phyloP scores from a whole-genome alignment of 257 asterid genomes.

The Solanum neorickii region DNA sequence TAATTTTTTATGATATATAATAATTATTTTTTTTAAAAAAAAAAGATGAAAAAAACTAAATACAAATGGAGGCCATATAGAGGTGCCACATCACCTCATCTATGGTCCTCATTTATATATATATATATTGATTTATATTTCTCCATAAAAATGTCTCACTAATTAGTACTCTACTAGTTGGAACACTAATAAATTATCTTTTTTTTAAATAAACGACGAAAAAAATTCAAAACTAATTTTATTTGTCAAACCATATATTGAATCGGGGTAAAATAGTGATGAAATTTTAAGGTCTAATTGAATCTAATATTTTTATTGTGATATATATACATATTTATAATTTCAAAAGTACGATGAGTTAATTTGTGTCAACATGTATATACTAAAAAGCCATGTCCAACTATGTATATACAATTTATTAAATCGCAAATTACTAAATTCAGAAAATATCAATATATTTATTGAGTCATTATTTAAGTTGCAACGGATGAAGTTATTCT shows the following conservation, averaged over 20 bases:
- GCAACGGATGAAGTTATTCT: no score
- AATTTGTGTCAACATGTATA: neutral
- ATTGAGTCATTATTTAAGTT: neutral
- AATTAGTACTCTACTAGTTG: neutral
- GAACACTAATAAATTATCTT: neutral
- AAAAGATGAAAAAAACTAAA: no score
- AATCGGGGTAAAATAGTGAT: neutral
- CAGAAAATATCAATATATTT: neutral
- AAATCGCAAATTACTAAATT: neutral
- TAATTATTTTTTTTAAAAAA: no score
- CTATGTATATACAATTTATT: neutral
- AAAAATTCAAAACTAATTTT: neutral
- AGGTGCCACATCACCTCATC: no score
- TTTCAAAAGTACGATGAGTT: neutral
- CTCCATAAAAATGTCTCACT: neutral
- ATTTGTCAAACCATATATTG: neutral
- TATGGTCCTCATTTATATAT: no score
- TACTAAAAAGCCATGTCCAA: neutral
- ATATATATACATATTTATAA: neutral
- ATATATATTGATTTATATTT: no score
- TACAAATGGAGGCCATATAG: no score
- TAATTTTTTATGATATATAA: no score
- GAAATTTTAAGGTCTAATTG: neutral
- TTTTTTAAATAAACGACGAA: neutral
- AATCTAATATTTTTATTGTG: neutral